Base-by-base conservation (phyloP, 257 asterid genomes). In the Solanum paucissectum region DNA sequence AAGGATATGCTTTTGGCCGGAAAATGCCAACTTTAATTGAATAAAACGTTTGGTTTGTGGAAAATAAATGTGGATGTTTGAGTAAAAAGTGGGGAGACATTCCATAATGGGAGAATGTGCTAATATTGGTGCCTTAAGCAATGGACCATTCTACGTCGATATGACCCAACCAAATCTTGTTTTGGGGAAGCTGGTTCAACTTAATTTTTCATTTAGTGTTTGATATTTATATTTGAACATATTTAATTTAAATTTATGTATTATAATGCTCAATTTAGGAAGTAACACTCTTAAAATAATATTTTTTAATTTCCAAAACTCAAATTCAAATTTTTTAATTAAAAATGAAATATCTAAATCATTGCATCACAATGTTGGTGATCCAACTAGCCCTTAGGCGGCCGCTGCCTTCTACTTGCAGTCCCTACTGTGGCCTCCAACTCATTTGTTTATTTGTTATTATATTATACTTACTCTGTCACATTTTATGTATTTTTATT, bases 21-120 rank as follows among this genome's bases (percentile, higher is more conserved):
- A 81, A 46, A 38, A 46, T 46, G 85, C 68, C 85, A 46, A 81
- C 38, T 81, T 81, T 44, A 44, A 18, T 44, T 49, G 66, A 44
- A 81, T 20, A 29, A 44, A 81, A 9, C 66, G 85, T 11, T 81
- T 81, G 40, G 42, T 81, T 73, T 5, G 85, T 44, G 64, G 25
- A 44, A 44, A 44, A 79, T 27, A 79, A 79, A 44, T 7, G 68
- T 27, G 6, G 64, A 42, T 79, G 66, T 79, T 27, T 79, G 85
- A 79, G 44, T 29, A 16, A 81, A 18, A 81, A 81, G 85, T 81
- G 68, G 85, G 49, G 68, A 81, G 40, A 81, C 85, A 81, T 46
- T 81, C 40, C 42, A 46, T 29, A 81, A 77, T 77, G 84, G 84
- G 37, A 3, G 60, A 3, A 52, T 12, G 84, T 0, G 34, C 83